phyloP scores from a whole-genome alignment of 176 grass and related monocot species.

The Juncus inflexus region DNA sequence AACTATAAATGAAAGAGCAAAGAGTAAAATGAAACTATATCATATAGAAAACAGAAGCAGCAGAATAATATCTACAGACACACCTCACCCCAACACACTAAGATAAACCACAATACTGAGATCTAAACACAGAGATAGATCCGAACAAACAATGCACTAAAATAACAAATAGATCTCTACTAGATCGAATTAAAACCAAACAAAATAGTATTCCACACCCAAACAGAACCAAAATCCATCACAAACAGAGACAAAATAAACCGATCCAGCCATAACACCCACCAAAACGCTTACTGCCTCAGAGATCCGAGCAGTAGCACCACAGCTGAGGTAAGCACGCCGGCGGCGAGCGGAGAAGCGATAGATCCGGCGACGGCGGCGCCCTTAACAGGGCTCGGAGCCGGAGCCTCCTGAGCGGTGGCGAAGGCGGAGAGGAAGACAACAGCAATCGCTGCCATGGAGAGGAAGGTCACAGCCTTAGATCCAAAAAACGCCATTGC shows the following conservation, averaged over 20 bases:
- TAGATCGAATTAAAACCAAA: conserved; percentile 22
- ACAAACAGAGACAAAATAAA: conserved; percentile 9
- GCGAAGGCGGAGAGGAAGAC: conserved; percentile 23
- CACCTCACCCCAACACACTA: not conserved
- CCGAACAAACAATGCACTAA: conserved; percentile 33
- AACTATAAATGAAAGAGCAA: not conserved
- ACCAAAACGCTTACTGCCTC: conserved; percentile 36
- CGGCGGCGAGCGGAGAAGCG: conserved; percentile 25
- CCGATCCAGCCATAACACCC: conserved; percentile 28
- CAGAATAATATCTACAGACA: conserved; percentile 16
- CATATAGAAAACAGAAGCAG: conserved; percentile 32
- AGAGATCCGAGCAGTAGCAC: conserved; percentile 44
- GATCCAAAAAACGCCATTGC: conserved; percentile 36
- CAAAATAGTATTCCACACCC: conserved; percentile 13
- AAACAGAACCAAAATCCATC: conserved; percentile 3
- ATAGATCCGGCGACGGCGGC: conserved; percentile 31
- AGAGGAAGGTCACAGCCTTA: conserved; percentile 35
- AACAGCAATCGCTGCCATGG: conserved; percentile 27
- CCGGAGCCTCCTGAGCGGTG: conserved; percentile 37
- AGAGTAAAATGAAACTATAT: not conserved
- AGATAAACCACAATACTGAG: not conserved
- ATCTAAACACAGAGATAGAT: conserved; percentile 21
- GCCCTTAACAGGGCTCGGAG: conserved; percentile 32
- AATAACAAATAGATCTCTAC: conserved; percentile 35
- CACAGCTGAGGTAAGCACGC: conserved; percentile 42